Base-by-base conservation (phyloP, 371 early-diverging fungal species). In the Mortierella sp. region DNA sequence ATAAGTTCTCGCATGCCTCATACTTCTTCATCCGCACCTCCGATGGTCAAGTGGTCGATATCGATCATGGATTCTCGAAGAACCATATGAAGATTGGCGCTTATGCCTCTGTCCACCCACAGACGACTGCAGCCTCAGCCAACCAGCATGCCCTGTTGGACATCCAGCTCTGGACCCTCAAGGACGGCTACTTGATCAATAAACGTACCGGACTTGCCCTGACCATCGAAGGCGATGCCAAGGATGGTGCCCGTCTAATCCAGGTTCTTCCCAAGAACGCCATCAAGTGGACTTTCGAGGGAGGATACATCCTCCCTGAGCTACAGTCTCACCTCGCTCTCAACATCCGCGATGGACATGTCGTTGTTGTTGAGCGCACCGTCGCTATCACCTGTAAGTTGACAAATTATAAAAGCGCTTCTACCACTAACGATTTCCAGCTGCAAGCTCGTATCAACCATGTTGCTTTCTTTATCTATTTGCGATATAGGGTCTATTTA, bases 141-240 rank as follows among this genome's bases (percentile, higher is more conserved):
- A 72, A 52, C 50, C 73, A 72, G 67, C 73, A 72, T 32, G 66
- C 73, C 27, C 34, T 72, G 21, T 49, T 72, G 46, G 73, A 72
- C 30, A 65, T 72, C 30, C 86, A 87, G 60, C 73, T 84, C 46
- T 87, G 87, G 87, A 66, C 72, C 7, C 82, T 79, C 48, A 59
- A 76, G 32, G 78, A 85, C 37, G 83, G 84, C 17, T 79, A 84
- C 62, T 60, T 87, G 70, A 79, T 85, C 58, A 87, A 87, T 57
- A 82, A 75, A 49, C 78, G 83, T 48, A 87, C 84, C 46, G 86
- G 86, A 23, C 70, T 85, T 31, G 86, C 81, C 11, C 64, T 87
- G 31, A 84, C 83, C 50, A 71, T 81, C 42, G 71, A 82, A 53
- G 62, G 65, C 21, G 72, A 63, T 43, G 56, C 55, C 30, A 54